Percentiles rank a stretch among this genome's conserved stretches.
These are phyloP conservation scores for Lachnellula cervina DNA, from an alignment of 2,329 filamentous ascomycete species.

Conservation along the genomic window DNA sequence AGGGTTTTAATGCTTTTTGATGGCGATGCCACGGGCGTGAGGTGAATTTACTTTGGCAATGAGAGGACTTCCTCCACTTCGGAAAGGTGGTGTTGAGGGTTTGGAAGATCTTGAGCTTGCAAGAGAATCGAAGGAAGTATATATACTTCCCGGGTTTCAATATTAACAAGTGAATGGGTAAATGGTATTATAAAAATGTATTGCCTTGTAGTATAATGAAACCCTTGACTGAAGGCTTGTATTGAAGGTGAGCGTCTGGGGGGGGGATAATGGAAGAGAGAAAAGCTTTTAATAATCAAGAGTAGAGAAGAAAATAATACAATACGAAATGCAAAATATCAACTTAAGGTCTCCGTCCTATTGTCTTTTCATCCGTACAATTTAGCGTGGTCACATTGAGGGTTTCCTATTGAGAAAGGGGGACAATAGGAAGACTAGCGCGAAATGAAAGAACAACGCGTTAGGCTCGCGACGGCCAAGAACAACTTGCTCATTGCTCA, in stretches of 20 bases:
- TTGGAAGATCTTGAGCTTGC: no score
- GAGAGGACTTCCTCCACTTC: neutral
- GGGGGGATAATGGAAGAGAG: neutral
- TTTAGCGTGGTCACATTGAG: neutral
- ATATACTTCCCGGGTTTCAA: no score
- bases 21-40: neutral
- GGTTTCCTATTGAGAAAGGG: conserved; percentile 5
- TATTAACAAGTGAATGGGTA: no score
- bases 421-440: conserved; percentile 11
- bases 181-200: no score
- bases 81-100: no score
- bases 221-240: neutral
- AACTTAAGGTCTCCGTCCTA: neutral
- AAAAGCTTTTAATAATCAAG: neutral
- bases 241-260: neutral
- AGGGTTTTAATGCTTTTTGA: neutral
- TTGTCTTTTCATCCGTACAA: conserved; percentile 6
- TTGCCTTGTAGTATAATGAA: no score
- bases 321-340: neutral
- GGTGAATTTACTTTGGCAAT: neutral
- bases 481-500: neutral
- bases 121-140: no score
- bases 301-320: neutral
- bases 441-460: neutral
- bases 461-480: neutral